These are phyloP conservation scores for Chlamydomonas reinhardtii DNA, from an alignment of 163 green algal species.

Conservation along the genomic window DNA sequence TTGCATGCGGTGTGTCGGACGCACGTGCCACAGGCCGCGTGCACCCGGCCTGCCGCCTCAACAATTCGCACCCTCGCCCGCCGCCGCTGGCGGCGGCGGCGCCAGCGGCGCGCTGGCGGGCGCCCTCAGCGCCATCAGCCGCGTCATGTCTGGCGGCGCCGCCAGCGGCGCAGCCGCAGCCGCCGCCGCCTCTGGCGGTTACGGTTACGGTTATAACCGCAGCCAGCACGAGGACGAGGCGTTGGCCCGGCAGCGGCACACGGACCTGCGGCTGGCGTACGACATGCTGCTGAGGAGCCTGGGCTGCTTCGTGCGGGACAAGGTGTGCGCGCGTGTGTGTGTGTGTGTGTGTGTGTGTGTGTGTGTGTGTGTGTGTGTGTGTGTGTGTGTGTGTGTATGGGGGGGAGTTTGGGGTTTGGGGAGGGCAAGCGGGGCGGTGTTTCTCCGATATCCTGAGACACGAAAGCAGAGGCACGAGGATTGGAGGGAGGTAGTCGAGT, in stretches of 20 bases:
- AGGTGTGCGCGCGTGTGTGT: neutral
- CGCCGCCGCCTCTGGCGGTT: neutral
- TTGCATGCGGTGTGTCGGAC: too few relatives aligned
- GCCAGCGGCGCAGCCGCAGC: neutral
- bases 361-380: neutral
- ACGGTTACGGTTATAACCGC: neutral
- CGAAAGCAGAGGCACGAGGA: too few relatives aligned
- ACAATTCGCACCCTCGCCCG: too few relatives aligned
- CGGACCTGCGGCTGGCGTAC: slow-evolving; percentile 58
- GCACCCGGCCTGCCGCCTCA: neutral
- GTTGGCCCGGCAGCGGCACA: slow-evolving; percentile 28
- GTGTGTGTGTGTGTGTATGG: too few relatives aligned
- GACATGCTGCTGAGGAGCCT: slow-evolving; percentile 62
- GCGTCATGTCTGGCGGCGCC: neutral
- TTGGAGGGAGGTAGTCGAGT: too few relatives aligned
- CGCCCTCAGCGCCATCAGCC: neutral
- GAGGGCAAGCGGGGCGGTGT: too few relatives aligned
- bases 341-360: neutral
- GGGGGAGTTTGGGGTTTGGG: too few relatives aligned
- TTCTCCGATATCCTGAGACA: too few relatives aligned
- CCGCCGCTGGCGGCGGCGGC: too few relatives aligned
- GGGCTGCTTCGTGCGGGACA: slow-evolving; percentile 54
- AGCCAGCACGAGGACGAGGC: slow-evolving; percentile 19
- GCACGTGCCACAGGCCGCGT: neutral
- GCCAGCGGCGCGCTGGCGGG: too few relatives aligned